Conservation (phyloP, 495 filamentous ascomycete genomes). For the Penicilliopsis zonata region DNA sequence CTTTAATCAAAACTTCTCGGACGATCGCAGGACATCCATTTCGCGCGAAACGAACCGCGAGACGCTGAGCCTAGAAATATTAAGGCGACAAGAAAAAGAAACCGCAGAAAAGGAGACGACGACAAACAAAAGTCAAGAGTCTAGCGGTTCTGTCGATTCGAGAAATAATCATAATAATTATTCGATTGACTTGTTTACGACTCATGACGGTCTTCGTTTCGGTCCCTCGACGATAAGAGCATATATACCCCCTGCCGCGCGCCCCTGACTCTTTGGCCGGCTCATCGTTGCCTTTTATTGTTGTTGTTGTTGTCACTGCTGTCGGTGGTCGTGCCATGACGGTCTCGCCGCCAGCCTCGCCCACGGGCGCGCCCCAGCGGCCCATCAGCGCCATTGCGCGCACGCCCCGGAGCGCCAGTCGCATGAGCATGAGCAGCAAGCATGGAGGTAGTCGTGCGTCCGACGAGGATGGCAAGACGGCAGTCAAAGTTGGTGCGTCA, state of each 20-base stretch:
- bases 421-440: slow-evolving; percentile 79
- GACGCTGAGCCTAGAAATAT: no score
- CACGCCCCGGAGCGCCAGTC: slow-evolving; percentile 71
- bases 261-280: no score
- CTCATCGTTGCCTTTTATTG: slow-evolving; percentile 6
- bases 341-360: slow-evolving; percentile 47
- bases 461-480: slow-evolving; percentile 87
- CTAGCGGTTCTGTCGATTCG: no score
- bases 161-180: slow-evolving; percentile 2
- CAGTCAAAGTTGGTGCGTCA: slow-evolving; percentile 97
- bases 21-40: no score
- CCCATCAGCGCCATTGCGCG: slow-evolving; percentile 83
- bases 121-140: no score
- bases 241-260: no score
- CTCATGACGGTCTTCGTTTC: slow-evolving; percentile 11
- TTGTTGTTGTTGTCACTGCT: slow-evolving; percentile 15
- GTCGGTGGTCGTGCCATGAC: slow-evolving; percentile 32
- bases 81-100: no score
- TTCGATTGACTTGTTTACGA: no score
- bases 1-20: no score
- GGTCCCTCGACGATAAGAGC: slow-evolving; percentile 8
- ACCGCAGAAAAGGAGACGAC: no score
- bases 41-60: no score
- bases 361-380: slow-evolving; percentile 46
- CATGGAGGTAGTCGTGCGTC: slow-evolving; percentile 74